Conservation (phyloP, 495 filamentous ascomycete genomes). For the Penicillium simplicissimum region DNA sequence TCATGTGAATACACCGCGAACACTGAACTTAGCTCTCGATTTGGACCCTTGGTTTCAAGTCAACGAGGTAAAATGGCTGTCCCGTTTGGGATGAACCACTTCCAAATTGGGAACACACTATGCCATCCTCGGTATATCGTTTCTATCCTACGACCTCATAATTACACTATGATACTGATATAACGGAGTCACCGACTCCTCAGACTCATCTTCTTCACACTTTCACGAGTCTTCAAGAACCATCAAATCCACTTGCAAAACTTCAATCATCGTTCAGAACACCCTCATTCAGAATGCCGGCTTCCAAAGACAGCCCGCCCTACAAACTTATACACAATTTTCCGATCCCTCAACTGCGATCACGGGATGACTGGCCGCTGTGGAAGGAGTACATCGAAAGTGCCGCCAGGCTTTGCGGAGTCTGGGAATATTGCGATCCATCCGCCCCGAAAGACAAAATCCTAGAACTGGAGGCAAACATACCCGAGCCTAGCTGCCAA, state of each 20-base stretch:
- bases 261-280: too few relatives aligned
- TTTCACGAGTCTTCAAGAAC: neutral
- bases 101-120: neutral
- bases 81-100: neutral
- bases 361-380: neutral
- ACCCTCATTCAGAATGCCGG: neutral
- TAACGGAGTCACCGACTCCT: neutral
- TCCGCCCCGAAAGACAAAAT: neutral
- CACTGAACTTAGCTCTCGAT: neutral
- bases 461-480: neutral
- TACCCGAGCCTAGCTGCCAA: neutral
- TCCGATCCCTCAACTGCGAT: neutral
- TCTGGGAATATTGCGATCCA: constrained; percentile 7
- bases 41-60: neutral
- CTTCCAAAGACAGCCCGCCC: neutral
- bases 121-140: neutral
- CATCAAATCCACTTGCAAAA: neutral
- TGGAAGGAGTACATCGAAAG: neutral
- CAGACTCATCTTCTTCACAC: neutral
- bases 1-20: neutral
- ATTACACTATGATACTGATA: neutral
- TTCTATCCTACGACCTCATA: neutral
- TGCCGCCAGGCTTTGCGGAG: neutral
- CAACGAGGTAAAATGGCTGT: neutral
- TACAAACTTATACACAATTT: neutral